Evolutionary conservation across 805 yeast genomes (phyloP), one percentile per base, ranked within the genome.

Genomic region (Ogataea dorogensis): DNA sequence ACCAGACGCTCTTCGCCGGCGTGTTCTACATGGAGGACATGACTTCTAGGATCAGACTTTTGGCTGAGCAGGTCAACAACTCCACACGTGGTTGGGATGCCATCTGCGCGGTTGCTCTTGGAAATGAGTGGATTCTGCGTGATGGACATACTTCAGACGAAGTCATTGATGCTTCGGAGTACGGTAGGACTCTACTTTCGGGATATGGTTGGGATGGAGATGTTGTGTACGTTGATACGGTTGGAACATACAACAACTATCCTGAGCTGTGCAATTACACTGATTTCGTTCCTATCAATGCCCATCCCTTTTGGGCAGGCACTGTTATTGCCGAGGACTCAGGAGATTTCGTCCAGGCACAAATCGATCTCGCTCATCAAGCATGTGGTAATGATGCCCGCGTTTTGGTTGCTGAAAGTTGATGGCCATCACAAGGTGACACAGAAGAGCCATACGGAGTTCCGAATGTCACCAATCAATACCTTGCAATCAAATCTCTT

Each of bases 1-100:
- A 59, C 50, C 93, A 85, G 64, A 68, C 77, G 58, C 47, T 84
- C 27, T 81, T 81, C 61, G 73, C 81, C 19, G 94, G 94, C 33
- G 63, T 85, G 43, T 81, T 65, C 66, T 71, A 77, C 58, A 61
- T 77, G 45, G 71, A 67, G 46, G 47, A 62, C 9, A 58, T 71
- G 14, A 44, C 52, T 6, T 34, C 50, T 13, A 80, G 75, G 36
- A 65, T 76, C 38, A 41, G 58, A 12, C 59, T 63, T 28, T 63
- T 77, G 34, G 50, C 64, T 12, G 49, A 49, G 23, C 80, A 79
- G 19, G 72, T 78, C 16, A 53, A 56, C n/a, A 40, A 56, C 13
- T 55, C 58, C 17, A 51, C 68, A 7, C 51, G 54, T 31, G 81
- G 84, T 42, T 84, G 93, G 93, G 60, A 56, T 54, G 73, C 67